Percentiles rank a stretch among this genome's conserved stretches.
phyloP scores from a whole-genome alignment of 768 basidiomycete species.

The Lentinus tigrinus region DNA sequence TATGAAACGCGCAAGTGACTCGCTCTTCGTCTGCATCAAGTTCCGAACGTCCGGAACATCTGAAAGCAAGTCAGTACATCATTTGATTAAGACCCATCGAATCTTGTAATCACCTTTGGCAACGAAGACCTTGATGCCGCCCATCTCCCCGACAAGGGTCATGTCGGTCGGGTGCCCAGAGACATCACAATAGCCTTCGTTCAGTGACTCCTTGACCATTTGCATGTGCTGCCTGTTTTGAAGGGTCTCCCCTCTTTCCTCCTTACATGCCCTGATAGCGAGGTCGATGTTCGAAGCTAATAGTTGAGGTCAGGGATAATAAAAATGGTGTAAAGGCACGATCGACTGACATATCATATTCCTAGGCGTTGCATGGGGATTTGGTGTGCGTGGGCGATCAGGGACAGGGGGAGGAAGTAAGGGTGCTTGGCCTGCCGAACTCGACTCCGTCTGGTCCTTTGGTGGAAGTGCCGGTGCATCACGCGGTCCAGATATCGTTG shows the following conservation, averaged over 20 bases:
- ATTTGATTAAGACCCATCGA: not conserved
- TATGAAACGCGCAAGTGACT: conserved; percentile 69
- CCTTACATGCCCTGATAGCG: conserved; percentile 70
- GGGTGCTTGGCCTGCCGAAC: not conserved
- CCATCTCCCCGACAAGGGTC: conserved; percentile 60
- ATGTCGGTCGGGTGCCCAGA: conserved; percentile 65
- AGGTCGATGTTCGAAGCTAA: conserved; percentile 64
- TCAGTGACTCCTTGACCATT: conserved; percentile 67
- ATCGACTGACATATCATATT: conserved; percentile 40
- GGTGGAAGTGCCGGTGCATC: not conserved
- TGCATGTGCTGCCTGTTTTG: conserved; percentile 69
- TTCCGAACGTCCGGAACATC: conserved; percentile 53
- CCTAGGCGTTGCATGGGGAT: conserved; percentile 37
- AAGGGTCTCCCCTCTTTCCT: conserved; percentile 61
- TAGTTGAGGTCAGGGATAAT: not conserved
- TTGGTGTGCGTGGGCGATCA: conserved; percentile 16
- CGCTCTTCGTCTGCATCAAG: conserved; percentile 53
- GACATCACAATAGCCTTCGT: conserved; percentile 82
- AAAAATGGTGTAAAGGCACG: not conserved
- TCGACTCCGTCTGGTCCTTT: not conserved
- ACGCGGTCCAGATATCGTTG: not conserved
- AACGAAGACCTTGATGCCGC: conserved; percentile 58
- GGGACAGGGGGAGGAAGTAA: conserved; percentile 9
- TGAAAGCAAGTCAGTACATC: conserved; percentile 28
- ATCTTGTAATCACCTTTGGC: conserved; percentile 48